A percentile compares a stretch with the other conserved stretches of the same genome.
phyloP scores from a whole-genome alignment of 345 rosid species.

The Eucalyptus tenuipes region DNA sequence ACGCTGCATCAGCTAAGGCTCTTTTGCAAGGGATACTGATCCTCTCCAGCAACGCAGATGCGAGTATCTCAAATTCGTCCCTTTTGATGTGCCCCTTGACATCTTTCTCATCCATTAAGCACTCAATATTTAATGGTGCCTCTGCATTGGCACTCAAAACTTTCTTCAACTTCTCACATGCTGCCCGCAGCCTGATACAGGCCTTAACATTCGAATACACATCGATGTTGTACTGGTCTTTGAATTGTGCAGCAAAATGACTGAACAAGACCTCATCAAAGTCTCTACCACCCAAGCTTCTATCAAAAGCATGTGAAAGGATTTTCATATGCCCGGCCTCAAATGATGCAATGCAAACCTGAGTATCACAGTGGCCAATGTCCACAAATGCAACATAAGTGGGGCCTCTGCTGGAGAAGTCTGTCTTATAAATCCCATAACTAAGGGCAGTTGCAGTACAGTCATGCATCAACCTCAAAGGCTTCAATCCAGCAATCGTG shows the following conservation, averaged over 20 bases:
- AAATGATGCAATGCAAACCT: constrained; percentile 37
- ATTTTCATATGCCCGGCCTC: constrained; percentile 41
- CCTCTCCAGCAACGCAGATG: constrained; percentile 28
- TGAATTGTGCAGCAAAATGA: constrained; percentile 44
- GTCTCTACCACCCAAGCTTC: constrained; percentile 49
- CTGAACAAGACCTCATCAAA: constrained; percentile 43
- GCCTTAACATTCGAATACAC: constrained; percentile 43
- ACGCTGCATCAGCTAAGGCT: constrained; percentile 32
- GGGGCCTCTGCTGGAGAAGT: constrained; percentile 25
- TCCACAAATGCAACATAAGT: constrained; percentile 38
- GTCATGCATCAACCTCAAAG: constrained; percentile 48
- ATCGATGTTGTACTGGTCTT: constrained; percentile 38
- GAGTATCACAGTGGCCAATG: constrained; percentile 53
- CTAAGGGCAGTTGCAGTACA: constrained; percentile 47
- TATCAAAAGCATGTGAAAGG: constrained; percentile 42
- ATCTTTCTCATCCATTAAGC: constrained; percentile 63
- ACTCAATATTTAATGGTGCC: constrained; percentile 46
- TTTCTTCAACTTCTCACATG: constrained; percentile 52
- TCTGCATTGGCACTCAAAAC: constrained; percentile 54
- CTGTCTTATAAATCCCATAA: constrained; percentile 52
- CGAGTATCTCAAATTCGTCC: constrained; percentile 46
- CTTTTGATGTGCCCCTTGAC: constrained; percentile 48
- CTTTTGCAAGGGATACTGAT: constrained; percentile 28
- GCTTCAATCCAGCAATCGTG: constrained; percentile 40
- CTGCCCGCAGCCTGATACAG: constrained; percentile 34